A percentile compares a stretch with the other conserved stretches of the same genome.
phyloP scores from a whole-genome alignment of 2,329 filamentous ascomycete genomes.

The Fusarium lyarnte region DNA sequence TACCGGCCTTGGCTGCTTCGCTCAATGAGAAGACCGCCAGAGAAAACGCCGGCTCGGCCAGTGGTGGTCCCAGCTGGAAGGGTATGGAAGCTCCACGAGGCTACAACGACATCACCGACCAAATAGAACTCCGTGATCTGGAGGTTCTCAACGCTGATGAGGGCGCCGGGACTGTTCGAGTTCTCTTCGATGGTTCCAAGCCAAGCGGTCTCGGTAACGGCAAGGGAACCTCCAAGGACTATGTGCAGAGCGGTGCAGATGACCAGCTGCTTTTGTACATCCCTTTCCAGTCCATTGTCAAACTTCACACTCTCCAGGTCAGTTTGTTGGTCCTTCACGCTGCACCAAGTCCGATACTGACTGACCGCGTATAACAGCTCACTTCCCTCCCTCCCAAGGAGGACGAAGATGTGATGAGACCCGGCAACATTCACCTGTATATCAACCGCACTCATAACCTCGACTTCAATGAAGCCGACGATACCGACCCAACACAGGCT shows the following conservation, averaged over 20 bases:
- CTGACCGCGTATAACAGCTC: conserved; percentile 65
- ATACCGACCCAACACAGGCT: conserved; percentile 80
- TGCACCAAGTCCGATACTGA: background rate
- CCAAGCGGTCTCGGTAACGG: conserved; percentile 71
- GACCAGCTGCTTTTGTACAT: conserved; percentile 95
- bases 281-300: conserved; percentile 87
- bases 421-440: conserved; percentile 85
- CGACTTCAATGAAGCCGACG: conserved; percentile 94
- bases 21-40: conserved; percentile 51
- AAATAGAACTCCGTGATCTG: conserved; percentile 80
- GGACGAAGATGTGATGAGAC: conserved; percentile 81
- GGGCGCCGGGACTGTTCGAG: conserved; percentile 76
- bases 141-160: conserved; percentile 90
- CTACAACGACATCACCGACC: conserved; percentile 84
- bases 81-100: conserved; percentile 80
- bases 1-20: conserved; percentile 72
- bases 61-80: conserved; percentile 67
- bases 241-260: conserved; percentile 96
- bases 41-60: conserved; percentile 49
- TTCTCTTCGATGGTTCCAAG: conserved; percentile 75
- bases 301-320: conserved; percentile 84
- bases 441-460: conserved; percentile 90
- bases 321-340: conserved; percentile 20
- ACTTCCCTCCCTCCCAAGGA: conserved; percentile 80
- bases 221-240: conserved; percentile 71